These are phyloP conservation scores for Verticillium klebahnii DNA, from an alignment of 2,329 filamentous ascomycete genomes.

Conservation along the genomic window DNA sequence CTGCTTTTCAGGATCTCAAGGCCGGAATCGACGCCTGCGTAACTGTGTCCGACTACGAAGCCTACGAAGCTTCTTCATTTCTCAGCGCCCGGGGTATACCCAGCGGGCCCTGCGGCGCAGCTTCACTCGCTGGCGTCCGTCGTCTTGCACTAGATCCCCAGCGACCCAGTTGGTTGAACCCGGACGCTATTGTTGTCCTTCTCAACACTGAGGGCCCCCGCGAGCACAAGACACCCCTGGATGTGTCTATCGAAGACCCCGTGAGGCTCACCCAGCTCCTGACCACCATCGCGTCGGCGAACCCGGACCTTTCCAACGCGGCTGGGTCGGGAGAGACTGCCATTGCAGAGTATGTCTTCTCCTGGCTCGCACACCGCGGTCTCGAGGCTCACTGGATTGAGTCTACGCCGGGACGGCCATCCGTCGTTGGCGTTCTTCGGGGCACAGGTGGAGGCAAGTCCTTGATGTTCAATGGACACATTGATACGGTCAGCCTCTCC, in stretches of 20 bases:
- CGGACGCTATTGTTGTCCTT: constrained; percentile 56
- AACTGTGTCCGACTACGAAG: constrained; percentile 57
- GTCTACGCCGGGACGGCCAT: constrained; percentile 39
- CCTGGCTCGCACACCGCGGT: constrained; percentile 46
- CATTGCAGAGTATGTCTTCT: constrained; percentile 40
- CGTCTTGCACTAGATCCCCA: constrained; percentile 29
- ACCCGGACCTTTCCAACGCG: constrained; percentile 32
- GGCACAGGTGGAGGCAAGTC: constrained; percentile 42
- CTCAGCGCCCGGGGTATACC: constrained; percentile 31
- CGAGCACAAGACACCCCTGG: constrained; percentile 41
- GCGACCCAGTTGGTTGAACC: constrained; percentile 27
- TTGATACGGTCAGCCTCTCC: constrained; percentile 44
- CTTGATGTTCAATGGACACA: constrained; percentile 49
- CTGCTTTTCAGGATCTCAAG: constrained; percentile 58
- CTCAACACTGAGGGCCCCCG: constrained; percentile 62
- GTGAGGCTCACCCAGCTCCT: constrained; percentile 38
- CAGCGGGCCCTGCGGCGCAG: constrained; percentile 60
- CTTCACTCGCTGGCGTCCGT: constrained; percentile 51
- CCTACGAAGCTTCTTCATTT: constrained; percentile 35
- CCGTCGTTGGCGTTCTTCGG: constrained; percentile 41
- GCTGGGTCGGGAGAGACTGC: constrained; percentile 40
- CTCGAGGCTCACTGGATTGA: constrained; percentile 48
- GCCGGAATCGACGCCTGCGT: constrained; percentile 56
- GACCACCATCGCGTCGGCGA: constrained; percentile 45
- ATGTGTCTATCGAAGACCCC: constrained; percentile 35